A percentile compares a stretch with the other conserved stretches of the same genome.
Evolutionary conservation across 257 asterid genomes (phyloP).

Genomic region (Anisodus tanguticus): DNA sequence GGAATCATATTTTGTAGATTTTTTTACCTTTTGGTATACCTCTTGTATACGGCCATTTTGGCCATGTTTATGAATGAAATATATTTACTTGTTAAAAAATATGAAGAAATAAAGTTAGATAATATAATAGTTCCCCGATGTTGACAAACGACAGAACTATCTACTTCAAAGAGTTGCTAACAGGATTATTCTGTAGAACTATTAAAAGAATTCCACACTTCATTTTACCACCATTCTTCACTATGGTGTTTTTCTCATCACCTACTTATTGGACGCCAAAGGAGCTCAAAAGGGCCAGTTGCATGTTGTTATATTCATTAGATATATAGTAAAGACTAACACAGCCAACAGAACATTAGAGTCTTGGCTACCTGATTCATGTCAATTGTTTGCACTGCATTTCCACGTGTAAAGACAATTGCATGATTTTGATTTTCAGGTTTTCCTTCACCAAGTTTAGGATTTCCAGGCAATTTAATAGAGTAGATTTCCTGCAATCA

Average conservation of each 20-base stretch:
- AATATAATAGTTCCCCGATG: conserved; percentile 5
- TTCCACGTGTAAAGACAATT: conserved; percentile 88
- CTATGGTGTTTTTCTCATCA: background rate
- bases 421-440: conserved; percentile 99
- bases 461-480: conserved; percentile 92
- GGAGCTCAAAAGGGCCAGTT: background rate
- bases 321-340: background rate
- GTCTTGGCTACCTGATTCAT: conserved; percentile 87
- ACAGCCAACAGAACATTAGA: conserved; percentile 12
- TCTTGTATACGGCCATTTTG: too few species aligned
- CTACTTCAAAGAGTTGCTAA: conserved; percentile 8
- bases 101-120: background rate
- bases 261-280: background rate
- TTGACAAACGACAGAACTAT: background rate
- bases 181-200: conserved; percentile 1
- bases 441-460: conserved; percentile 98
- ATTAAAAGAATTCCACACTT: background rate
- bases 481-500: conserved; percentile 86
- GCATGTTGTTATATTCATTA: background rate
- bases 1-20: too few species aligned
- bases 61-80: too few species aligned
- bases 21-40: too few species aligned
- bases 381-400: conserved; percentile 97
- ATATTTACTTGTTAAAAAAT: too few species aligned
- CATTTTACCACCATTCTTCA: background rate